Base-by-base conservation (phyloP, 1,284 basidiomycete genomes). In the Boletus mariae region DNA sequence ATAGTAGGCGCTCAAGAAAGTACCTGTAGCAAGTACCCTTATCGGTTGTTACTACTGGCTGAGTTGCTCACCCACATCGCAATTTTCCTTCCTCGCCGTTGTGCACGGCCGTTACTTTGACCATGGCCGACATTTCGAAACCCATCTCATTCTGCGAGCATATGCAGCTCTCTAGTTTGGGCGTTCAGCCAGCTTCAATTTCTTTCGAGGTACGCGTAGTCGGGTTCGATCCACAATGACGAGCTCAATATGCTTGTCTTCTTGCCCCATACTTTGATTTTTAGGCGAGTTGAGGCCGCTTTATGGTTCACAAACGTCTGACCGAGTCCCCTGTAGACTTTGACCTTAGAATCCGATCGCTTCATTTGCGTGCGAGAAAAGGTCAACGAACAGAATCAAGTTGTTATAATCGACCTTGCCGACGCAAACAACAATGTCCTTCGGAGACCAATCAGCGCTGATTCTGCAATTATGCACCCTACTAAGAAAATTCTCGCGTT, bases 401-500 rank as follows among this genome's bases (percentile, higher is more conserved):
- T 98, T 59, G 93, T 97, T 69, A 98, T 98, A 68, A 90, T 98
- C 68, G 94, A 97, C 83, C 86, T 98, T 59, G 80, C 88, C 54
- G 92, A 98, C 71, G 91, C 93, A 67, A n/a, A n/a, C n/a, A 96
- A 96, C 76, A 93, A 95, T 86, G 87, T 98, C 62, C 86, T 98
- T 61, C 87, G 97, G 62, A 80, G 97, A 68, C 97, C 97, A 55
- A 99, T 99, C 69, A 93, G 92, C 25, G 97, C 84, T 15, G 97
- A 99, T 73, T 95, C 92, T 53, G 96, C 97, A 59, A 98, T 99
- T 67, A 99, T 99, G 96, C 95, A 98, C 72, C 94, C 94, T 26
- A 83, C 85, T 63, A 87, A 97, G 77, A 98, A 98, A 83, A 94
- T 99, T 73, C 85, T 99, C 56, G 97, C 97, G 10, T 75, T 99